phyloP scores from a whole-genome alignment of 2,329 filamentous ascomycete species.

The Exophiala bonariae region DNA sequence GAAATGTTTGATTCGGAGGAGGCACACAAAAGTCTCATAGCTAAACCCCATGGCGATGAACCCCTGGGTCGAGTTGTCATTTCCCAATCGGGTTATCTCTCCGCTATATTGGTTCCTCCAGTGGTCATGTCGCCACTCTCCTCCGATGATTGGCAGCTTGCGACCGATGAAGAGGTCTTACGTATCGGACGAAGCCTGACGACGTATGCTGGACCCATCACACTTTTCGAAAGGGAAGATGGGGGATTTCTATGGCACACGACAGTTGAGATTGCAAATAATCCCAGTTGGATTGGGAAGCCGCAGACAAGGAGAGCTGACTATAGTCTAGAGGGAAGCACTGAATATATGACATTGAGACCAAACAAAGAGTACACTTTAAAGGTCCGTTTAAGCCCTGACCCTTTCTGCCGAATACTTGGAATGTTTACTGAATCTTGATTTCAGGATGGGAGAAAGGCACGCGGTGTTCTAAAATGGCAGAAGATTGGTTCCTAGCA shows the following conservation, averaged over 20 bases:
- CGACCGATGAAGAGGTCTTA: slow-evolving; percentile 15
- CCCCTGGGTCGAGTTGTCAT: slow-evolving; percentile 19
- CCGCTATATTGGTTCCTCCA: slow-evolving; percentile 12
- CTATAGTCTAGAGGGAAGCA: slow-evolving; percentile 6
- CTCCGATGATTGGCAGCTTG: slow-evolving; percentile 8
- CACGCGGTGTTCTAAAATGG: slow-evolving; percentile 19
- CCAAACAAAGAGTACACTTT: slow-evolving; percentile 15
- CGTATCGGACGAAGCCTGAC: slow-evolving; percentile 10
- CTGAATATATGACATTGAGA: slow-evolving; percentile 13
- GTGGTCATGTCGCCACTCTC: slow-evolving; percentile 5
- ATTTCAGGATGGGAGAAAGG: slow-evolving; percentile 14
- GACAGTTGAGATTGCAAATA: slow-evolving; percentile 15
- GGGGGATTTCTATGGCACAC: slow-evolving; percentile 18
- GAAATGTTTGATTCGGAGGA: slow-evolving; percentile 5
- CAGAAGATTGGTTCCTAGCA: slow-evolving; percentile 12
- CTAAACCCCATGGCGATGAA: slow-evolving; percentile 17
- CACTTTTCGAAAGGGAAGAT: slow-evolving; percentile 9
- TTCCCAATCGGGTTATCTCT: slow-evolving; percentile 15
- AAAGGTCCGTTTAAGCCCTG: slow-evolving; percentile 10
- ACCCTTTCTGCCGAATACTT: not conserved
- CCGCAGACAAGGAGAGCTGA: slow-evolving; percentile 11
- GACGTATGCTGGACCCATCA: slow-evolving; percentile 16
- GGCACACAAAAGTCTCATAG: slow-evolving; percentile 3
- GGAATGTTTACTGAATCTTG: not conserved
- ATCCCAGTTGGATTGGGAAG: slow-evolving; percentile 20